Conservation (phyloP, 306 rosid species). For the Quercus dentata region DNA sequence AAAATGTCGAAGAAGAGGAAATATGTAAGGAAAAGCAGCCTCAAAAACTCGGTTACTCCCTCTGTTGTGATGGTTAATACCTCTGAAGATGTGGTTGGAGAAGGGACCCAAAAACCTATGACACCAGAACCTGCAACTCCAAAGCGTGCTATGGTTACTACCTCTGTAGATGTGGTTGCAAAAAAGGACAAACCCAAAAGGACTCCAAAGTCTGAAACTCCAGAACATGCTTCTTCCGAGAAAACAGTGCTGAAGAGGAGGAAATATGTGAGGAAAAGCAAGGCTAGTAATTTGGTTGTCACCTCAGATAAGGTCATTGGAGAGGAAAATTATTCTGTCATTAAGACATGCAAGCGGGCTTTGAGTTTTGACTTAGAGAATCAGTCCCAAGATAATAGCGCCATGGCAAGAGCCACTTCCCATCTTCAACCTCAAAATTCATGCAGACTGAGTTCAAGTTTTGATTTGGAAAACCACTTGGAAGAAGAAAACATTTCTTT, state of each 20-base stretch:
- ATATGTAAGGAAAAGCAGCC: neutral
- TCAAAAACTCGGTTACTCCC: neutral
- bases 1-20: neutral
- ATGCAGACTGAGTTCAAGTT: too few relatives aligned
- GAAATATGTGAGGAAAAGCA: constrained; percentile 1
- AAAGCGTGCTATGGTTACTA: too few relatives aligned
- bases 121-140: too few relatives aligned
- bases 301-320: neutral
- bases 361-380: neutral
- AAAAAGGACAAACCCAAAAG: neutral
- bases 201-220: constrained; percentile 29
- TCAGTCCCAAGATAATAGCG: neutral
- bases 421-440: too few relatives aligned
- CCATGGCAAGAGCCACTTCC: neutral
- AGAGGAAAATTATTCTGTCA: neutral
- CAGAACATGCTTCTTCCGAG: neutral
- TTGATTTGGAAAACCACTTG: too few relatives aligned
- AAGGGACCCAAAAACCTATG: too few relatives aligned
- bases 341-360: neutral
- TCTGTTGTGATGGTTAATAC: neutral
- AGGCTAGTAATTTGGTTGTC: neutral
- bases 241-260: neutral
- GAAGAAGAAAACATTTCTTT: too few relatives aligned
- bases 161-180: too few relatives aligned
- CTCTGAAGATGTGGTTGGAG: too few relatives aligned